Conservation (phyloP, 768 basidiomycete genomes). For the Rhodotorula diobovata region DNA sequence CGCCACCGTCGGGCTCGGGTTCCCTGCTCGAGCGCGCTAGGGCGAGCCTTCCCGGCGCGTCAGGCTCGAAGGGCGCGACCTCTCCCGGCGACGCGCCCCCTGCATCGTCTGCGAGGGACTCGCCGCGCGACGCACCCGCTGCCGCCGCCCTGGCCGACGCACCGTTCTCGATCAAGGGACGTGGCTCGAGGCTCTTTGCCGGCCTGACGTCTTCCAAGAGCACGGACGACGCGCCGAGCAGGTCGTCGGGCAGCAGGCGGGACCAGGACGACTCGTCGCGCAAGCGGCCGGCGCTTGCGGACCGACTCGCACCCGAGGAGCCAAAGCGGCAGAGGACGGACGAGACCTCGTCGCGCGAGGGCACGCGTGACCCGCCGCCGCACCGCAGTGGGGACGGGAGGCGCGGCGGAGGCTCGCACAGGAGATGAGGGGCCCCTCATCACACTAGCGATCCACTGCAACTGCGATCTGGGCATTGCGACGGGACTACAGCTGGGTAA, state of each 20-base stretch:
- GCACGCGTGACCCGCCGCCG: background rate
- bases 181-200: background rate
- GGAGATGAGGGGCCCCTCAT: background rate
- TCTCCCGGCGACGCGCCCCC: background rate
- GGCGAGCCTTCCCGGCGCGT: background rate
- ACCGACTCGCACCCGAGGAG: slow-evolving; percentile 17
- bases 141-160: background rate
- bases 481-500: background rate
- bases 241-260: background rate
- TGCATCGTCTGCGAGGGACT: background rate
- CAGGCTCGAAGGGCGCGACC: background rate
- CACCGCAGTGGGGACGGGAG: background rate
- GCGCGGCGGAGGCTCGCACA: background rate
- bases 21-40: background rate
- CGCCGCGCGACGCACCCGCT: background rate
- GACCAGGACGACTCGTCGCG: background rate
- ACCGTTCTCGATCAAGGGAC: slow-evolving; percentile 1
- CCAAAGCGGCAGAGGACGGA: slow-evolving; percentile 22
- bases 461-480: background rate
- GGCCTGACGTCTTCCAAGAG: background rate
- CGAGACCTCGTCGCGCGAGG: background rate
- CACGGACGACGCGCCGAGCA: background rate
- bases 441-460: background rate
- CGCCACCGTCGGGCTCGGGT: background rate
- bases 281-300: background rate